Base-by-base conservation (phyloP, 2,329 filamentous ascomycete species). In the Alternaria gansuensis region DNA sequence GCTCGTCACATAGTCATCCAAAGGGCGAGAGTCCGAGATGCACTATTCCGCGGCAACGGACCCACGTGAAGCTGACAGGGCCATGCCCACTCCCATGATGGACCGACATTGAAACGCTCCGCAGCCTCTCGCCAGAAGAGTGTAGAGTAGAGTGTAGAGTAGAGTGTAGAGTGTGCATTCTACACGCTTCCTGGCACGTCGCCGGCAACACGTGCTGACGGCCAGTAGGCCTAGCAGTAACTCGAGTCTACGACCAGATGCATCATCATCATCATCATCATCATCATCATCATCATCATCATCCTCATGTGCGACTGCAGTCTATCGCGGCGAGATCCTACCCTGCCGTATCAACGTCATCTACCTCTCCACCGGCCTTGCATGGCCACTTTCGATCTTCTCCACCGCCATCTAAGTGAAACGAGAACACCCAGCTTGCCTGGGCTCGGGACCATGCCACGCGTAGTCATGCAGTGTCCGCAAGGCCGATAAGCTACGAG, bases 51-150 rank as follows among this genome's bases (percentile, higher is more conserved):
- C 57, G 37, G 46, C 52, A 56, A 51, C 43, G 60, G 60, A 54
- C 64, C 62, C 64, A 67, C 64, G 64, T 67, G 64, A 54, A 26
- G 51, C 40, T 49, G 50, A 39, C 61, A 57, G 62, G 60, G 60
- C 57, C 31, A 54, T 51, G 55, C 60, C 55, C 60, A 57, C 49
- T 40, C 21, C 34, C 23, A 24, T 51, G 43, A 51, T 41, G 52
- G 37, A 40, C 50, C 44, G 43, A 28, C 24, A 46, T 54, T 39
- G 44, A 62, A 60, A 60, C 55, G 61, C 58, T 61, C 57, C 51
- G 57, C 29, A 55, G 26, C 50, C 49, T 51, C 57, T 55, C 56
- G 23, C 51, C 54, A 49, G 59, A 59, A 61, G 52, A 36, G 43
- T 28, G 26, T 29, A 8, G 23, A 17, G 17, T 17, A 17, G 17